These are phyloP conservation scores for Beauveria pseudobassiana DNA, from an alignment of 2,329 filamentous ascomycete genomes.

Conservation along the genomic window DNA sequence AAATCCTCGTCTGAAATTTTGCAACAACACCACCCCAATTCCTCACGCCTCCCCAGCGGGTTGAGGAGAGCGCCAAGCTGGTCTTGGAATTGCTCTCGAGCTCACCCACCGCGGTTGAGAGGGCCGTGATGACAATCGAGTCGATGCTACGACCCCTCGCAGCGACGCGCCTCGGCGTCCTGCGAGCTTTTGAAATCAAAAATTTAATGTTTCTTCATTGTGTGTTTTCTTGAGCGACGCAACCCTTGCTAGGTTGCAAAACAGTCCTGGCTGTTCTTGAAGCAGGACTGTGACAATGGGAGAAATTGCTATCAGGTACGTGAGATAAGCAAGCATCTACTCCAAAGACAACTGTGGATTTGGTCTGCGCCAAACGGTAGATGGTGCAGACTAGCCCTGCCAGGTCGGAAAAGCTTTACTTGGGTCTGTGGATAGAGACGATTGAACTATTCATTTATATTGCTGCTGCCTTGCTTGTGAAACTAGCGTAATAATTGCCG, in stretches of 20 bases:
- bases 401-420: conserved; percentile 20
- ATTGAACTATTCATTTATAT: conserved; percentile 41
- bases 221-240: conserved; percentile 23
- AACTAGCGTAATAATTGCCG: neutral
- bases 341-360: conserved; percentile 4
- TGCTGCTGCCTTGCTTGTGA: conserved; percentile 24
- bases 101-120: conserved; percentile 10
- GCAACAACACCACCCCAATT: conserved; percentile 4
- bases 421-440: conserved; percentile 34
- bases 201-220: conserved; percentile 14
- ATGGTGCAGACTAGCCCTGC: conserved; percentile 17
- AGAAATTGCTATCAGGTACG: conserved; percentile 4
- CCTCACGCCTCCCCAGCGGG: conserved; percentile 20
- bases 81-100: conserved; percentile 28
- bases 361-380: conserved; percentile 3
- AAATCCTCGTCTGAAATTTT: conserved; percentile 20
- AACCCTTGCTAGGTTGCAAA: neutral
- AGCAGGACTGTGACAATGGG: neutral
- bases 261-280: neutral
- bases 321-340: neutral
- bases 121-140: conserved; percentile 33
- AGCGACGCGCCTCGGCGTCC: conserved; percentile 16
- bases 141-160: conserved; percentile 47
- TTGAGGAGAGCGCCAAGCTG: conserved; percentile 35
- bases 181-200: conserved; percentile 15